Evolutionary conservation across 1,284 basidiomycete species (phyloP), one percentile per base, ranked within the genome.

Genomic region (Ceratobasidium papillatum): DNA sequence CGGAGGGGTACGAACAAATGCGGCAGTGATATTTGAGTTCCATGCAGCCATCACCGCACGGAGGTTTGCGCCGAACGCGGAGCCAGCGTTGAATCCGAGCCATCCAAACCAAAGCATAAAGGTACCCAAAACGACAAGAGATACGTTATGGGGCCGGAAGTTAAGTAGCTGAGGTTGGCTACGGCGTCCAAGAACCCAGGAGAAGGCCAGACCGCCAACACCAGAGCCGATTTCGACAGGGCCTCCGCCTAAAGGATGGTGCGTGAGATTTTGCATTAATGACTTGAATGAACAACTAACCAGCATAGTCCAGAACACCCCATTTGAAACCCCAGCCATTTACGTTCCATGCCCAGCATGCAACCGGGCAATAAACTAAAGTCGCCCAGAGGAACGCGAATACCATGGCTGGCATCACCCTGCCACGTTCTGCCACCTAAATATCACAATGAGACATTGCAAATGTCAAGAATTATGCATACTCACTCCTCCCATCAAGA

Each of bases 201-300:
- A 92, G 82, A 92, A 95, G 0, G 94, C 94, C 59, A 97, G 86
- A 52, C 94, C 94, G 36, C 90, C 91, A 58, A 94, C 89, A 59
- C 96, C 96, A 74, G 93, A 95, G 63, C 92, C 92, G 78, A 98
- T 95, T 82, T 98, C 95, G 79, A 98, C 94, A 38, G 96, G 96
- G 8, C 94, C 94, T 54, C 95, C 95, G 63, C 95, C 94, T 86
- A 84, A 7, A 5, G 36, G 11, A 41, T 27, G 81, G 76, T 81
- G 78, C 78, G 77, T 75, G 12, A 56, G 64, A 25, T 22, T 19
- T 41, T 30, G 64, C 8, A 34, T n/a, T 25, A 51, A 68, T 27
- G 41, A 62, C 32, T 22, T 45, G 25, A 22, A 14, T 17, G 59
- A 22, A 22, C 3, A 79, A 76, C 81, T 75, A 72, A 87, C 90